Evolutionary conservation across 805 yeast species (phyloP), one percentile per base, ranked within the genome.

Genomic region (Lipomyces sp.): DNA sequence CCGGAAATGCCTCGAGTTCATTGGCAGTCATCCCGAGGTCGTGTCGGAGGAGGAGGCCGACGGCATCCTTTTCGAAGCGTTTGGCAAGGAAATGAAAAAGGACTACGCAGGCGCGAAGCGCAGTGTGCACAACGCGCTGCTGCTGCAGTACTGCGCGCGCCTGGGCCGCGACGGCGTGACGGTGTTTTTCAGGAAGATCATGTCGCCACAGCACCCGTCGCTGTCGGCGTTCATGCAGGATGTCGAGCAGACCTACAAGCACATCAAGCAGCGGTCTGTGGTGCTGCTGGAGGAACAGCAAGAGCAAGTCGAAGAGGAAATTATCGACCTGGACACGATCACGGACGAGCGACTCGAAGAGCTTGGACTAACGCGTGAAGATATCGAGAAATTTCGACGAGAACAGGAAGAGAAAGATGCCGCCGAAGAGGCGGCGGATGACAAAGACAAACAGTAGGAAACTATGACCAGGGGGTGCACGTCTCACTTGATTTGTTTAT

Each of bases 1-100:
- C 38, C 62, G 68, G n/a, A 66, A 70, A 47, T 73, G 83, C 60
- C 76, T 81, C 56, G 70, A 69, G 44, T 81, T 72, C 67, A 70
- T 85, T 59, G 58, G 70, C 74, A 39, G 65, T 64, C 65, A 86
- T 67, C 79, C 86, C 35, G 74, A 77, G 51, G 86, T 93, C 50
- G 80, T 90, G 43, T 80, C 80, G 3, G 88, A 84, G 58, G 82
- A 82, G 55, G 97, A 93, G 65, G 88, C 90, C 64, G 98, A 93
- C 67, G 87, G 95, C 0, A 78, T 93, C 52, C 74, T 90, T 65
- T 90, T 91, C 96, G 83, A 83, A 19, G 95, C 97, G 0, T 93
- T 93, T 67, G 95, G 91, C 62, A 73, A 74, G 49, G 87, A 88
- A 65, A 74, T 91, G 54, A 80, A 76, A 13, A 84, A 81, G 19